A percentile compares a stretch with the other conserved stretches of the same genome.
phyloP scores from a whole-genome alignment of 2,329 filamentous ascomycete species.

The Claviceps spartinae region DNA sequence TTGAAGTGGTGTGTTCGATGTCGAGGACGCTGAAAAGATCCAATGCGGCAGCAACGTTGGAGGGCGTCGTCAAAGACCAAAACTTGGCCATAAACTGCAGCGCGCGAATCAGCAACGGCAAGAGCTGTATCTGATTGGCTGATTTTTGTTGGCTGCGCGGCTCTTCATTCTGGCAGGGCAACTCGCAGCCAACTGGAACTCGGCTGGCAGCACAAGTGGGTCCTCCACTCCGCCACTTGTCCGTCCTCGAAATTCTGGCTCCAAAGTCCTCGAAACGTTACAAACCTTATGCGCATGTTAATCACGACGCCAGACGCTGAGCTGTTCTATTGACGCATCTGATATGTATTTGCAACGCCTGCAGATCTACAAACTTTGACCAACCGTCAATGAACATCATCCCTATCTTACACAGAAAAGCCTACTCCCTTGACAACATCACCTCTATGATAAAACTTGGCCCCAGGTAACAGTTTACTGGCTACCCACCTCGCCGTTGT shows the following conservation, averaged over 20 bases:
- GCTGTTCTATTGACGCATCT: too few species aligned
- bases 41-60: neutral
- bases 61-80: neutral
- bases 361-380: neutral
- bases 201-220: neutral
- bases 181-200: neutral
- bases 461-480: constrained; percentile 33
- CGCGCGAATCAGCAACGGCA: neutral
- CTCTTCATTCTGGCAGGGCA: constrained; percentile 1
- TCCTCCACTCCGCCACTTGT: neutral
- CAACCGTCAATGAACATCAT: neutral
- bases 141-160: neutral
- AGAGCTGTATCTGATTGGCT: neutral
- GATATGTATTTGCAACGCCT: too few species aligned
- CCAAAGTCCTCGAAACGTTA: too few species aligned
- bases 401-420: constrained; percentile 7
- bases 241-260: too few species aligned
- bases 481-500: constrained; percentile 48
- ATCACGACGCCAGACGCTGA: too few species aligned
- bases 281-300: too few species aligned
- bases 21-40: neutral
- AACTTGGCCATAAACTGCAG: neutral
- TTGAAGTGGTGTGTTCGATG: neutral
- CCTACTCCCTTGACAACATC: constrained; percentile 34
- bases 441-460: constrained; percentile 38